Conservation (phyloP, 148 eudicot species). For the Cornus florida region DNA sequence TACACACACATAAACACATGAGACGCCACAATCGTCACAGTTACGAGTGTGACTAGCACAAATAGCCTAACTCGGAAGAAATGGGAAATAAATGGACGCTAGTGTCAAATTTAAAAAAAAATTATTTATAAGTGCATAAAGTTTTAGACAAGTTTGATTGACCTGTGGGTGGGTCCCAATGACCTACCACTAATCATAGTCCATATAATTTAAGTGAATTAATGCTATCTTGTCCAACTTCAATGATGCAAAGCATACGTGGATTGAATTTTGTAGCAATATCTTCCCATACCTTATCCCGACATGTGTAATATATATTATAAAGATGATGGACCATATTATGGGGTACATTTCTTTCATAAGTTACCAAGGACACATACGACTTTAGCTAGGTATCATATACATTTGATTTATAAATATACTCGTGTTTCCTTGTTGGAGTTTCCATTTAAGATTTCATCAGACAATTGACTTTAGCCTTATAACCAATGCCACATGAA, state of each 20-base stretch:
- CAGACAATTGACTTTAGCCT: neutral
- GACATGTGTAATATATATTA: neutral
- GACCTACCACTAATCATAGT: neutral
- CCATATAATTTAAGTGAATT: neutral
- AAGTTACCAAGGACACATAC: neutral
- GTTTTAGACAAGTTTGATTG: neutral
- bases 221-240: neutral
- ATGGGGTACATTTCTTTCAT: too few species aligned
- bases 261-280: neutral
- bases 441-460: too few species aligned
- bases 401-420: too few species aligned
- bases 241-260: neutral
- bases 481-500: neutral
- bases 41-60: too few species aligned
- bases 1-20: too few species aligned
- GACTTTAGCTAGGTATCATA: too few species aligned
- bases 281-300: neutral
- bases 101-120: too few species aligned
- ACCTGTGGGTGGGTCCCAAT: neutral
- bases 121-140: neutral
- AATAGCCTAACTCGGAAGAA: too few species aligned
- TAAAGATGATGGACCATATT: too few species aligned
- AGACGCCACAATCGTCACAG: neutral
- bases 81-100: too few species aligned
- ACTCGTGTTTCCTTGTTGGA: too few species aligned